phyloP scores from a whole-genome alignment of 768 basidiomycete species.

The Mycena pura region DNA sequence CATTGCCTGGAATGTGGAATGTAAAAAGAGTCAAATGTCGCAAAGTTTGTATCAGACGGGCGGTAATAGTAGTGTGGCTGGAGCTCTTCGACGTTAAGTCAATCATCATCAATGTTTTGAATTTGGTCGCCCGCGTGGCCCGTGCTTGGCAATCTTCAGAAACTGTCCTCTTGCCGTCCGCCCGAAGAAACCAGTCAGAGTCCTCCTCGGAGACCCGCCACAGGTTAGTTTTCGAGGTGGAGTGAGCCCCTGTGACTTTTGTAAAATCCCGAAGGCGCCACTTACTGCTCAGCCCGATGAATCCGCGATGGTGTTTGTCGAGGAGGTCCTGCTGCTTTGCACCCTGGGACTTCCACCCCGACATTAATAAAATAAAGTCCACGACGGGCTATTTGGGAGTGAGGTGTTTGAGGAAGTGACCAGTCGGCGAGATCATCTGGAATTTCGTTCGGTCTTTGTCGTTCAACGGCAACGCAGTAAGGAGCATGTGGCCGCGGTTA shows the following conservation, averaged over 20 bases:
- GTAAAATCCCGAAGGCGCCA: background rate
- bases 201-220: slow-evolving; percentile 7
- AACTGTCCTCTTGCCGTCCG: background rate
- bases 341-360: background rate
- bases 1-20: too few species aligned
- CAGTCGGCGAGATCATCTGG: background rate
- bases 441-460: slow-evolving; percentile 1
- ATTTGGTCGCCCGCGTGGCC: background rate
- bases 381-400: background rate
- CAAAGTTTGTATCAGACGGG: too few species aligned
- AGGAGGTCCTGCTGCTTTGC: slow-evolving; percentile 9
- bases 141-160: background rate
- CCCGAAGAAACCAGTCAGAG: slow-evolving; percentile 3
- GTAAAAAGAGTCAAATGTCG: too few species aligned
- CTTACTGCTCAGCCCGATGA: background rate
- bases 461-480: background rate
- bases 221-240: too few species aligned
- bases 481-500: background rate
- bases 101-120: background rate
- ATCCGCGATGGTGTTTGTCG: slow-evolving; percentile 1
- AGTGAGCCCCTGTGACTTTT: background rate
- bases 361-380: slow-evolving; percentile 1
- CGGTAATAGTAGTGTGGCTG: background rate
- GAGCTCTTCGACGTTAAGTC: background rate
- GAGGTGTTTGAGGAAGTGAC: background rate